Conservation (phyloP, 768 basidiomycete genomes). For the Hortiboletus flavorubellus region DNA sequence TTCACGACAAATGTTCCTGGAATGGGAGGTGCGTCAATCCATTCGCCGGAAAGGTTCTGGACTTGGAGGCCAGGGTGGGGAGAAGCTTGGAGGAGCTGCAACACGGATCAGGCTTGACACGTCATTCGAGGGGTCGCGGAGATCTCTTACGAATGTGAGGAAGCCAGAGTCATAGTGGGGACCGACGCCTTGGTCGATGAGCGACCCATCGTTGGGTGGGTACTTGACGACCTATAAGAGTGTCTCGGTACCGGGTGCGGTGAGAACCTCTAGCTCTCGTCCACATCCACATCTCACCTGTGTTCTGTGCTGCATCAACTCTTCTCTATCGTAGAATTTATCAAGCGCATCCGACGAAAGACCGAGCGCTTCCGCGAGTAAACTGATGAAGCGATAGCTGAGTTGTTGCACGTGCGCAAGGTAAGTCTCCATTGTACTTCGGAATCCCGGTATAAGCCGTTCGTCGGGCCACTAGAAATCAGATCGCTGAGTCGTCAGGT, state of each 20-base stretch:
- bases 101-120: not conserved
- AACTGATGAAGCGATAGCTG: constrained; percentile 53
- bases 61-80: constrained; percentile 77
- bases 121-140: no score
- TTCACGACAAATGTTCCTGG: constrained; percentile 83
- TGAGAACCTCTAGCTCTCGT: not conserved
- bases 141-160: constrained; percentile 60
- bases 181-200: constrained; percentile 71
- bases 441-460: constrained; percentile 67
- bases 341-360: constrained; percentile 56
- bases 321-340: constrained; percentile 58
- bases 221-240: constrained; percentile 61
- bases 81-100: constrained; percentile 75
- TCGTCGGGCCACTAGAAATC: constrained; percentile 72
- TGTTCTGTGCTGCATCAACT: constrained; percentile 68
- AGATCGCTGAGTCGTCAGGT: not conserved
- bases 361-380: constrained; percentile 69
- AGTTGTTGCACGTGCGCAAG: constrained; percentile 57
- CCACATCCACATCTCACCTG: constrained; percentile 39
- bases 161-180: constrained; percentile 84
- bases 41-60: constrained; percentile 73
- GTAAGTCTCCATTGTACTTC: constrained; percentile 51
- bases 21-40: constrained; percentile 81
- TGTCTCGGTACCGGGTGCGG: not conserved
- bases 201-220: constrained; percentile 49